Conservation (phyloP, 805 yeast genomes). For the Metschnikowia rubicola region DNA sequence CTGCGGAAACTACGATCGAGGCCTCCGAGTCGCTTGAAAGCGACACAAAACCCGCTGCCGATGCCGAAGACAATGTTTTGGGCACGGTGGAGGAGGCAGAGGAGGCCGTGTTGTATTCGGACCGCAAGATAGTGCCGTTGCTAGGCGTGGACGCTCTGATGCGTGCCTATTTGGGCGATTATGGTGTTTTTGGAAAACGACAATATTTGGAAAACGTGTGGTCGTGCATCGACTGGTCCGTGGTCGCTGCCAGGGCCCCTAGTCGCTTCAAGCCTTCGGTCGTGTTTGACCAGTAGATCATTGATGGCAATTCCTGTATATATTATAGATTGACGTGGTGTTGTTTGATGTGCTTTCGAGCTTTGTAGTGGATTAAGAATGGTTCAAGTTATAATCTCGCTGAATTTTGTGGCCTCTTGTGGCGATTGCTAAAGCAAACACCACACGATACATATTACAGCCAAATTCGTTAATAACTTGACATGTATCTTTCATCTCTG, state of each 20-base stretch:
- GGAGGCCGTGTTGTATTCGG: constrained; percentile 30
- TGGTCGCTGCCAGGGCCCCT: constrained; percentile 38
- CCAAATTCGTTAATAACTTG: too few relatives aligned
- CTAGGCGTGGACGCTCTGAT: constrained; percentile 72
- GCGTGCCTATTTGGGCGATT: constrained; percentile 65
- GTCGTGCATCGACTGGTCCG: constrained; percentile 44
- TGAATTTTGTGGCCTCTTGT: too few relatives aligned
- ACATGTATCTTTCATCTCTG: too few relatives aligned
- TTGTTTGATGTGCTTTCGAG: too few relatives aligned
- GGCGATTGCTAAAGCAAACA: too few relatives aligned
- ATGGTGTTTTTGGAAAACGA: constrained; percentile 62
- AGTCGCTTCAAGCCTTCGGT: constrained; percentile 23
- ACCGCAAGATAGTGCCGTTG: constrained; percentile 51
- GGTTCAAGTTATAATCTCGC: too few relatives aligned
- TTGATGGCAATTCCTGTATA: neutral
- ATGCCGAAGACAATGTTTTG: constrained; percentile 23
- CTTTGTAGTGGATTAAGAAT: too few relatives aligned
- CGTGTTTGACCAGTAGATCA: constrained; percentile 12
- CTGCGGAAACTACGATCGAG: neutral
- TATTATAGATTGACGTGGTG: too few relatives aligned
- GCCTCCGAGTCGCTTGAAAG: constrained; percentile 5
- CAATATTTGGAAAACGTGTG: constrained; percentile 42
- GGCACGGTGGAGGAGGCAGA: constrained; percentile 44
- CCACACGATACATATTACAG: too few relatives aligned
- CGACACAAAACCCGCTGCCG: constrained; percentile 1